Evolutionary conservation across 2,329 filamentous ascomycete genomes (phyloP), one percentile per base, ranked within the genome.

Genomic region (Trichoderma sp.): DNA sequence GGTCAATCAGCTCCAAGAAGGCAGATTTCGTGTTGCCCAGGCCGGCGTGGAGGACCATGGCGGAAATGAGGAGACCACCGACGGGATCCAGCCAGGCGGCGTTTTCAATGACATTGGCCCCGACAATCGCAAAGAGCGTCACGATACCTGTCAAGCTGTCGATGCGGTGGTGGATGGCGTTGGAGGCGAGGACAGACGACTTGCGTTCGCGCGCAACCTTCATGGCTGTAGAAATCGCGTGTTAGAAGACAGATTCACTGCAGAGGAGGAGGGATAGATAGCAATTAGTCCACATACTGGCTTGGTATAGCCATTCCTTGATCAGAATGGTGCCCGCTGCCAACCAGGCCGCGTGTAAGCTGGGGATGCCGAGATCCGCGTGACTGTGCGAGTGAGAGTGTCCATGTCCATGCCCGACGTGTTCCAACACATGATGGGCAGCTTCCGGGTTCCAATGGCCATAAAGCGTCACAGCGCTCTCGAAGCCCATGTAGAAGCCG

Each of bases 241-340:
- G 65, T 69, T 36, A 69, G 65, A 34, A 26, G 24, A 21, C 8
- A 78, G 72, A 12, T 12, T 51, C 57, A n/a, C 15, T 51, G 51
- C 21, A 32, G n/a, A 51, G 15, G 47, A 15, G 39, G 32, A 43
- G 11, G 58, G 62, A 60, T 43, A n/a, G 12, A n/a, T 15, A 8
- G 51, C 21, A 14, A 32, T 28, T n/a, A 53, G 21, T 53, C 21
- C 47, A 89, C 93, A 86, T 90, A 96, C 95, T 99, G 74, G 95
- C 94, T 85, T 92, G 91, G 80, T 98, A 99, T 30, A 99, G 85
- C 93, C 95, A 99, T 82, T 99, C 96, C 83, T 99, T 99, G 77
- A 98, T 85, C 30, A 94, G 82, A 71, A 99, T 96, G 2, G 94
- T 97, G 24, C 93, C 95, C 53, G 89, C 92, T 43, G 96, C 95